These are phyloP conservation scores for Eucommia ulmoides DNA, from an alignment of 257 asterid genomes.

Conservation along the genomic window DNA sequence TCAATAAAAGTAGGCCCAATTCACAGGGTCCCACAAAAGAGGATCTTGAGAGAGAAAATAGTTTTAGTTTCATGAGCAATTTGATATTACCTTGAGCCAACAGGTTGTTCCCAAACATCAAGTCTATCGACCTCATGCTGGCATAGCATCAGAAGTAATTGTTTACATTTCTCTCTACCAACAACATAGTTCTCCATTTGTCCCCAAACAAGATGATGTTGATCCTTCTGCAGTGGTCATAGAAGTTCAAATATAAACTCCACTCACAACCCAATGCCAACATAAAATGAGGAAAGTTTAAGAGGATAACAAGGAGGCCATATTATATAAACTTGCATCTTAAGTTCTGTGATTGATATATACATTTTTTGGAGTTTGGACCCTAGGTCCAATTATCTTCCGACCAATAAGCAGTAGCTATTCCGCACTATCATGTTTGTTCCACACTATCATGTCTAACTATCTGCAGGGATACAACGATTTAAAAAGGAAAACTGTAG, in stretches of 20 bases:
- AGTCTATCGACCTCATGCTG: not conserved
- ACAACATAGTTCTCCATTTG: not conserved
- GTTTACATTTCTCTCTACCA: not conserved
- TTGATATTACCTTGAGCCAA: constrained; percentile 2
- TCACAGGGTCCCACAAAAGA: no score
- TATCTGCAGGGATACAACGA: not conserved
- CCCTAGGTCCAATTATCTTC: not conserved
- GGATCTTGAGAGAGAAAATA: no score
- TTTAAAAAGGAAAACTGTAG: not conserved
- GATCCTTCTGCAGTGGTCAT: not conserved
- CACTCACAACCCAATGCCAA: not conserved
- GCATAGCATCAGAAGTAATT: not conserved
- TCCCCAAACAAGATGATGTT: not conserved
- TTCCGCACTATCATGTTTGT: not conserved
- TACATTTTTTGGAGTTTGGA: not conserved
- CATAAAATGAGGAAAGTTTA: not conserved
- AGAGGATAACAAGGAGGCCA: not conserved
- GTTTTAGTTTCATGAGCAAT: no score
- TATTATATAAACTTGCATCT: not conserved
- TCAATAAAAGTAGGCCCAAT: not conserved
- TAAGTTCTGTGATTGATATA: not conserved
- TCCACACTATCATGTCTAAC: not conserved
- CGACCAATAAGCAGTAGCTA: not conserved
- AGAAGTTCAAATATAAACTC: not conserved
- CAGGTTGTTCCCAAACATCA: not conserved